A percentile compares a stretch with the other conserved stretches of the same genome.
Evolutionary conservation across 129 eudicot genomes (phyloP).

Genomic region (Tagetes erecta): DNA sequence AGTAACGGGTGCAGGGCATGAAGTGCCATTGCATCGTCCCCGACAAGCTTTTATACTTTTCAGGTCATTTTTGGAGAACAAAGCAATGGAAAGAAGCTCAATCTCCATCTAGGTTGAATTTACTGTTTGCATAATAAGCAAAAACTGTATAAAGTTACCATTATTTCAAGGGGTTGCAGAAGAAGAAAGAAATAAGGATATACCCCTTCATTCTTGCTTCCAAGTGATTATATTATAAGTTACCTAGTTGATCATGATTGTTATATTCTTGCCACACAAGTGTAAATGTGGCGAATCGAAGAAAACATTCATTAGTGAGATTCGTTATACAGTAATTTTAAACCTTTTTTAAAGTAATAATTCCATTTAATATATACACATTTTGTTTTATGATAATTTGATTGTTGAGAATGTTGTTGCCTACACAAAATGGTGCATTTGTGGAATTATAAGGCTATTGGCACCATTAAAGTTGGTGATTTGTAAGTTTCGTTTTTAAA

Average conservation of each 20-base stretch:
- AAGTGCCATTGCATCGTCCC: slow-evolving; percentile 88
- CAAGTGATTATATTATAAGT: slow-evolving; percentile 17
- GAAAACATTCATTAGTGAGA: slow-evolving; percentile 24
- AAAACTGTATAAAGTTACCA: slow-evolving; percentile 12
- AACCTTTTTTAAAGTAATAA: neutral
- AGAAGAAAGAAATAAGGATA: slow-evolving; percentile 35
- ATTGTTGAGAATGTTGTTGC: slow-evolving; percentile 16
- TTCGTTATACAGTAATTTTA: slow-evolving; percentile 18
- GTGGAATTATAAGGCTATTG: neutral
- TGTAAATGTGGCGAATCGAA: slow-evolving; percentile 14
- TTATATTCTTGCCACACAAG: slow-evolving; percentile 22
- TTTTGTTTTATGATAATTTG: slow-evolving; percentile 17
- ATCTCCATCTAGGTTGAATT: slow-evolving; percentile 22
- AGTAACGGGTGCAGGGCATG: slow-evolving; percentile 89
- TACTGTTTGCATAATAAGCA: slow-evolving; percentile 14
- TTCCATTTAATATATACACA: slow-evolving; percentile 14
- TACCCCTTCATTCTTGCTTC: slow-evolving; percentile 41
- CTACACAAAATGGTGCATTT: neutral
- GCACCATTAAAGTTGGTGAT: neutral
- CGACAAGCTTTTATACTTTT: slow-evolving; percentile 80
- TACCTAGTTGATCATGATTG: slow-evolving; percentile 22
- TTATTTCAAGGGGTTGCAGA: slow-evolving; percentile 33
- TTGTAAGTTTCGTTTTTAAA: too few species aligned
- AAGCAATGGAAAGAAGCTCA: slow-evolving; percentile 54
- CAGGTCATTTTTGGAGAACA: slow-evolving; percentile 73